Evolutionary conservation across 2,329 filamentous ascomycete genomes (phyloP).

Genomic region (Pyricularia sp.): DNA sequence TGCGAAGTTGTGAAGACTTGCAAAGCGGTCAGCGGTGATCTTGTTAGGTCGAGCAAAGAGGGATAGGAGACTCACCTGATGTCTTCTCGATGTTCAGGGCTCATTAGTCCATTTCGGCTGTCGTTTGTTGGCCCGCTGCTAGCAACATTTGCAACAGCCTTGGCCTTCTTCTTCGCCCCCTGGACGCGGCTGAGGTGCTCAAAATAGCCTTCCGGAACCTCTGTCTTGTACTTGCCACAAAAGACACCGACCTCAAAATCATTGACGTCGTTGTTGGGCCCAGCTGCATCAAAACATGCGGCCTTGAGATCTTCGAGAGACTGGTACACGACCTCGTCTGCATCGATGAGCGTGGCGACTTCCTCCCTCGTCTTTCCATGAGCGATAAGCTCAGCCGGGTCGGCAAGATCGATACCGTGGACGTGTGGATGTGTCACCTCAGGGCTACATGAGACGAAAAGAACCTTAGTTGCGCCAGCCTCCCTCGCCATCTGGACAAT

Average conservation of each 20-base stretch:
- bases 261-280: slow-evolving; percentile 39
- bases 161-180: slow-evolving; percentile 43
- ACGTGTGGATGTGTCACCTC: slow-evolving; percentile 81
- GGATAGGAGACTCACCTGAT: slow-evolving; percentile 5
- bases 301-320: slow-evolving; percentile 66
- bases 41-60: not conserved
- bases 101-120: not conserved
- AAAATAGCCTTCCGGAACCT: slow-evolving; percentile 72
- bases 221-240: slow-evolving; percentile 77
- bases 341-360: slow-evolving; percentile 32
- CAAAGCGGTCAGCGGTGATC: not conserved
- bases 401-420: slow-evolving; percentile 36
- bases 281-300: slow-evolving; percentile 65
- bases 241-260: slow-evolving; percentile 90
- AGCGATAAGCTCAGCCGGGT: slow-evolving; percentile 12
- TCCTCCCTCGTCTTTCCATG: slow-evolving; percentile 24
- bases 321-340: slow-evolving; percentile 47
- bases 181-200: slow-evolving; percentile 65
- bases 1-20: slow-evolving; percentile 7
- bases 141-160: slow-evolving; percentile 2
- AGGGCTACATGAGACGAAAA: slow-evolving; percentile 75
- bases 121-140: not conserved
- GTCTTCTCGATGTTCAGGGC: slow-evolving; percentile 7
- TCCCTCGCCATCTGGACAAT: slow-evolving; percentile 17
- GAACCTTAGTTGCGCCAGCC: slow-evolving; percentile 34